These are phyloP conservation scores for Corchorus olitorius DNA, from an alignment of 345 rosid genomes.

Conservation along the genomic window DNA sequence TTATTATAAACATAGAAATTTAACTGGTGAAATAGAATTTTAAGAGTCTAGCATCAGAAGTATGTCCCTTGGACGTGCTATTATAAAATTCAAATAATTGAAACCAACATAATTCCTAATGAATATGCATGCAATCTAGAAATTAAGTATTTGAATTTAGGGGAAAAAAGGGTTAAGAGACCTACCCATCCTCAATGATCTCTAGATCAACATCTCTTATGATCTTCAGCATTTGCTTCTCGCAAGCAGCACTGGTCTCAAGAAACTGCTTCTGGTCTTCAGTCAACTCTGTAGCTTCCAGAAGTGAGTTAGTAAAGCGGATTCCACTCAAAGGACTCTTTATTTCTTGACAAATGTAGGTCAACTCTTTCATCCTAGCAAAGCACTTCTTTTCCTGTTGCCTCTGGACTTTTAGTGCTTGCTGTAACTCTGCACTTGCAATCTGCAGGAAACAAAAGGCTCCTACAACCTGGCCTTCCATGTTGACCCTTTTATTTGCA, in stretches of 20 bases:
- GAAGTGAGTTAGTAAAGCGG: slow-evolving; percentile 69
- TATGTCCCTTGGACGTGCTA: not conserved
- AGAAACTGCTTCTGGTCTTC: slow-evolving; percentile 90
- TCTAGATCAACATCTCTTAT: slow-evolving; percentile 65
- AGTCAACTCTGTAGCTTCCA: slow-evolving; percentile 68
- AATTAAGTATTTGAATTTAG: not conserved
- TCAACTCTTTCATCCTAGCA: slow-evolving; percentile 75
- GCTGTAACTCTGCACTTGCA: slow-evolving; percentile 91
- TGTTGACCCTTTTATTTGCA: slow-evolving; percentile 73
- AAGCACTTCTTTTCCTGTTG: slow-evolving; percentile 64
- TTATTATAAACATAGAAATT: not conserved
- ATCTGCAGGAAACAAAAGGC: slow-evolving; percentile 98
- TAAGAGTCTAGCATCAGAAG: not conserved
- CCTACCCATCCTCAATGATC: slow-evolving; percentile 81
- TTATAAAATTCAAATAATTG: not conserved
- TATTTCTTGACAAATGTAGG: slow-evolving; percentile 78
- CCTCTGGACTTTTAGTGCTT: slow-evolving; percentile 73
- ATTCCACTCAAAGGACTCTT: slow-evolving; percentile 81
- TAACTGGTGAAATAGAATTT: slow-evolving; percentile 11
- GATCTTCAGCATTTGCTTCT: slow-evolving; percentile 78
- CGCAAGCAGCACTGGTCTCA: slow-evolving; percentile 84
- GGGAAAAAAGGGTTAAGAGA: slow-evolving; percentile 14
- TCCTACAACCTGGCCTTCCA: slow-evolving; percentile 74
- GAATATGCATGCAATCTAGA: not conserved
- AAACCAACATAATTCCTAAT: slow-evolving; percentile 6